A percentile compares a stretch with the other conserved stretches of the same genome.
Evolutionary conservation across 1,284 basidiomycete species (phyloP).

Genomic region (Cryptococcus neoformans): DNA sequence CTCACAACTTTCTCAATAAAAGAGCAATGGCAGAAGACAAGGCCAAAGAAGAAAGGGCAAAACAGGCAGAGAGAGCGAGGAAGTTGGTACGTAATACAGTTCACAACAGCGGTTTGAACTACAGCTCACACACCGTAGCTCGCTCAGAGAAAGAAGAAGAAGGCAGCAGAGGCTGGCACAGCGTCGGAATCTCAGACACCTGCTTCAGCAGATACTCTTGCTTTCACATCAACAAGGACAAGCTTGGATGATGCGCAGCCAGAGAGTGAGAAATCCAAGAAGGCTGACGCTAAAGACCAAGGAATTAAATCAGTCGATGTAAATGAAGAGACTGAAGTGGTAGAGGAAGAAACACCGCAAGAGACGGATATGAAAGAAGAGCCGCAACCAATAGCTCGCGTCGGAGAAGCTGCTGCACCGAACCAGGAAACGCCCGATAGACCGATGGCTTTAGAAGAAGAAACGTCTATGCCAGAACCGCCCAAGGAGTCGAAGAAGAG

Average conservation of each 20-base stretch:
- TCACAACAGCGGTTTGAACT: background rate
- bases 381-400: background rate
- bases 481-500: slow-evolving; percentile 6
- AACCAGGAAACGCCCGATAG: too few species aligned
- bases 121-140: slow-evolving; percentile 7
- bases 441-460: background rate
- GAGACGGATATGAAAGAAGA: background rate
- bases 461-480: background rate
- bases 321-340: background rate
- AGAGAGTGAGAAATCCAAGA: background rate
- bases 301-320: background rate
- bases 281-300: background rate
- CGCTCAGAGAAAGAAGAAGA: slow-evolving; percentile 29
- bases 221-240: slow-evolving; percentile 25
- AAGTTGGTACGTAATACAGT: slow-evolving; percentile 30
- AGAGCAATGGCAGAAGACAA: slow-evolving; percentile 5
- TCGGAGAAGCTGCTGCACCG: background rate
- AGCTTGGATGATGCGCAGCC: slow-evolving; percentile 15
- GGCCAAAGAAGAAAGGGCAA: slow-evolving; percentile 33
- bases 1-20: background rate
- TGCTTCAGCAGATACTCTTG: slow-evolving; percentile 10
- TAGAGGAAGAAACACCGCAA: slow-evolving; percentile 1
- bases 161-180: slow-evolving; percentile 12
- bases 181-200: slow-evolving; percentile 11
- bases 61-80: slow-evolving; percentile 45